Evolutionary conservation across 176 grass and related monocot genomes (phyloP), one percentile per base, ranked within the genome.

Genomic region (Pontederia paniculata): DNA sequence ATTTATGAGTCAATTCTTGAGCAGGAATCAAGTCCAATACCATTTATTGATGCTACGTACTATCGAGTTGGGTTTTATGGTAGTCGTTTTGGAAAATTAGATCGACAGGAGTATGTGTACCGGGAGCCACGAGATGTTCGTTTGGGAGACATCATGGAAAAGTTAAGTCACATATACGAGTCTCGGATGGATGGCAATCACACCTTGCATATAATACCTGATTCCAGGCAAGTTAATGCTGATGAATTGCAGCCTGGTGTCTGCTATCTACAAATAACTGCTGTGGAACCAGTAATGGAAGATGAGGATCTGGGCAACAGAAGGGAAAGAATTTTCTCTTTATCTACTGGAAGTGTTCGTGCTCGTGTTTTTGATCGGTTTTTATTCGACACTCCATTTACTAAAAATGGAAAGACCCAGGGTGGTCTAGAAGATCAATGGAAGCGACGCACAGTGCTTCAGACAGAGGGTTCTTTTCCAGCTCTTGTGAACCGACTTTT

Each of bases 211-310:
- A 91, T 98, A 21, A 98, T 98, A 73, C 93, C 93, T 37, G 93
- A 98, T 76, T 98, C 93, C 10, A 86, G 93, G 70, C 93, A 98
- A 76, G 93, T 98, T 50, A 91, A 98, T 53, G 83, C 80, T 41
- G 93, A 88, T 54, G 93, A 98, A 55, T 73, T 98, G 57, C 86
- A 98, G 42, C 86, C 93, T 74, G 83, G 80, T 58, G 80, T 84
- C 44, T 98, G 83, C 62, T 98, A 91, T 76, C 84, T 98, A 12
- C 93, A 98, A 56, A 91, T 98, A 72, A 98, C 93, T 45, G 93
- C 93, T 58, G 93, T 91, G 70, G 93, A 98, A 79, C 80, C 93
- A 78, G 93, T 91, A 51, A 98, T 98, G 93, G 93, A 98, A 68
- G 93, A 91, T 62, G 93, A 98, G 58, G 93, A 98, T 62, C 73